Evolutionary conservation across 768 basidiomycete species (phyloP).

Genomic region (Phlebiopsis flavidoalba): DNA sequence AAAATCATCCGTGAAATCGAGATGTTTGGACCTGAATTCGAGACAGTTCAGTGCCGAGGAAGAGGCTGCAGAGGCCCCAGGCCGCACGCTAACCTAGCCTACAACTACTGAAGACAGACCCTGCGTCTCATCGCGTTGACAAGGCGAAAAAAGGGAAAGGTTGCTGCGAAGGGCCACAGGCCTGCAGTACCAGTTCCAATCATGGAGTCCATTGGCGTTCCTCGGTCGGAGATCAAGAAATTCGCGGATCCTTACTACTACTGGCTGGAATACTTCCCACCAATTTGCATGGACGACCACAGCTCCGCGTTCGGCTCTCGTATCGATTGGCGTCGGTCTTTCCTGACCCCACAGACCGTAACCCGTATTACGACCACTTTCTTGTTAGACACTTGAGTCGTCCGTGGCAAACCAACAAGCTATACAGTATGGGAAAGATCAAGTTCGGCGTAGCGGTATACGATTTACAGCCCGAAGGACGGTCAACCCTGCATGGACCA

Average conservation of each 20-base stretch:
- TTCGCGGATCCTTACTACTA: slow-evolving; percentile 86
- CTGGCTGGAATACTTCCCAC: slow-evolving; percentile 94
- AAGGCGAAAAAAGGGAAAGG: slow-evolving; percentile 96
- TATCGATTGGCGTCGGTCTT: slow-evolving; percentile 94
- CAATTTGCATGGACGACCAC: slow-evolving; percentile 85
- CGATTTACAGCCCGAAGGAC: slow-evolving; percentile 97
- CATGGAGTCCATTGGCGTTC: slow-evolving; percentile 90
- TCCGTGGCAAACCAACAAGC: slow-evolving; percentile 98
- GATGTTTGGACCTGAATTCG: slow-evolving; percentile 89
- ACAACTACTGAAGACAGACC: slow-evolving; percentile 35
- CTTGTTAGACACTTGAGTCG: too few relatives aligned
- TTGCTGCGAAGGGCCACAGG: slow-evolving; percentile 92
- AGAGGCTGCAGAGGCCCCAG: slow-evolving; percentile 32
- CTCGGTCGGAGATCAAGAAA: slow-evolving; percentile 85
- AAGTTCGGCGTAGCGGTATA: slow-evolving; percentile 98
- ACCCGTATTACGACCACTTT: slow-evolving; percentile 98
- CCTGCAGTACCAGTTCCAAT: slow-evolving; percentile 98
- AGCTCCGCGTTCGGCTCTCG: slow-evolving; percentile 84
- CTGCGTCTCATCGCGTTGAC: slow-evolving; percentile 39
- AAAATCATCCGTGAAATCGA: slow-evolving; percentile 97
- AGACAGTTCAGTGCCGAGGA: slow-evolving; percentile 51
- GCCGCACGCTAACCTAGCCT: slow-evolving; percentile 29
- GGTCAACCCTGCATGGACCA: slow-evolving; percentile 99
- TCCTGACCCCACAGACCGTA: slow-evolving; percentile 92
- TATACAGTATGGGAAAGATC: slow-evolving; percentile 83